Evolutionary conservation across 106 monocot species (phyloP), one percentile per base, ranked within the genome.

Genomic region (Dioscorea alata): DNA sequence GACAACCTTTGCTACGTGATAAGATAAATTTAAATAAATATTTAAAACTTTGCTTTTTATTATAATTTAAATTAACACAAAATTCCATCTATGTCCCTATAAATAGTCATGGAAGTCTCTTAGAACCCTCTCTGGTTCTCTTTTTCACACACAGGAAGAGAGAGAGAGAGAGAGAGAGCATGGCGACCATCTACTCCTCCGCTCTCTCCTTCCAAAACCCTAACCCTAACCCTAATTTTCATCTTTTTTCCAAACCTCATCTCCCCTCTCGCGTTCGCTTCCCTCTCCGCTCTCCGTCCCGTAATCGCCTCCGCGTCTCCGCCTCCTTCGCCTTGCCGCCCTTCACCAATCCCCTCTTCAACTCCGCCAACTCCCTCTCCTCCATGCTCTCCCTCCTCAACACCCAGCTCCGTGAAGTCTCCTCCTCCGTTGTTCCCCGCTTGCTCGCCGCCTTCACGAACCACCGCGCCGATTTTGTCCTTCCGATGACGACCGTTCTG

Each of bases 401-500:
- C 42, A 34, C 21, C 48, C 14, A 17, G 19, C 59, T 60, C 17
- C 17, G 25, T 0, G 60, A 51, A 48, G 64, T 61, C 52, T 15
- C 53, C 20, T 57, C 52, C 48, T 24, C 59, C 4, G 72, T 60
- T 9, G 78, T 75, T 49, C 71, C 83, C 21, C 79, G 82, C 76
- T 82, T 82, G 67, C 76, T 82, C 79, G 86, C 82, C 21, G 69
- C 75, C 8, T 76, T 85, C 69, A 70, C 67, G 12, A 69, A 82
- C 64, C 73, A 85, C 6, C 85, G 85, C 13, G 71, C 74, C 61
- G 85, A 82, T 23, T 69, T 85, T 69, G 73, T 85, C 63, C 82
- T 89, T 3, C 93, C 89, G 62, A 67, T 93, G 12, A 83, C 86
- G 16, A 89, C 83, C 17, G 93, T 84, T 15, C 82, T 85, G 3